A percentile compares a stretch with the other conserved stretches of the same genome.
phyloP scores from a whole-genome alignment of 371 early-diverging fungal genomes.

The Mucor piriformis region DNA sequence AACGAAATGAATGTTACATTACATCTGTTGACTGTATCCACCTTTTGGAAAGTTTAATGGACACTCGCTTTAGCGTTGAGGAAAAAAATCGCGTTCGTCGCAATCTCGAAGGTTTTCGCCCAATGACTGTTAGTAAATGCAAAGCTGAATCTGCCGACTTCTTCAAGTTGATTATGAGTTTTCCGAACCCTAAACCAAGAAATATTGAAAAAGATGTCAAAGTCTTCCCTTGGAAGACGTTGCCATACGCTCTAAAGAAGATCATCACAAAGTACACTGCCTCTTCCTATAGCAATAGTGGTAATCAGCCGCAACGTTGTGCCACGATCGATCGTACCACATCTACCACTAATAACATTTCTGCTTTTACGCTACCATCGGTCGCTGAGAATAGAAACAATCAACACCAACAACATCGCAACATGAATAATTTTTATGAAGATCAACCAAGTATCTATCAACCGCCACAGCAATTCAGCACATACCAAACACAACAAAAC shows the following conservation, averaged over 20 bases:
- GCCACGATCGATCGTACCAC: background rate
- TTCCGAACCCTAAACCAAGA: conserved; percentile 82
- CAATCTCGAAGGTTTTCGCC: conserved; percentile 82
- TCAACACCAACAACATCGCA: background rate
- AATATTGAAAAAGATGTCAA: conserved; percentile 89
- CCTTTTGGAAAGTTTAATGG: conserved; percentile 75
- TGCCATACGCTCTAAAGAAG: conserved; percentile 70
- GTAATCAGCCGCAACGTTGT: background rate
- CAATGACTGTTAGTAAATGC: conserved; percentile 77
- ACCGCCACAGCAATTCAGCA: background rate
- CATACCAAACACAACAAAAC: background rate
- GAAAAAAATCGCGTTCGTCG: conserved; percentile 87
- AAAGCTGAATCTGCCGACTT: conserved; percentile 75
- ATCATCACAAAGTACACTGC: conserved; percentile 71
- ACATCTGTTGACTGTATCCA: conserved; percentile 84
- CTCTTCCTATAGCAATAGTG: conserved; percentile 11
- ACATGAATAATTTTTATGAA: background rate
- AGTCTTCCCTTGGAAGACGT: conserved; percentile 77
- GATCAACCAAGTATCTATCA: background rate
- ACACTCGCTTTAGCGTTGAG: conserved; percentile 77
- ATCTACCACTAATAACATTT: background rate
- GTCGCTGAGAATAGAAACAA: too few relatives aligned
- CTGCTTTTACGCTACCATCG: background rate
- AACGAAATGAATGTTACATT: conserved; percentile 73
- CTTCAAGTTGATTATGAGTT: conserved; percentile 82